Percentiles rank a stretch among this genome's conserved stretches.
Evolutionary conservation across 169 alveolate genomes (phyloP).

Genomic region (Cryptosporidium meleagridis): DNA sequence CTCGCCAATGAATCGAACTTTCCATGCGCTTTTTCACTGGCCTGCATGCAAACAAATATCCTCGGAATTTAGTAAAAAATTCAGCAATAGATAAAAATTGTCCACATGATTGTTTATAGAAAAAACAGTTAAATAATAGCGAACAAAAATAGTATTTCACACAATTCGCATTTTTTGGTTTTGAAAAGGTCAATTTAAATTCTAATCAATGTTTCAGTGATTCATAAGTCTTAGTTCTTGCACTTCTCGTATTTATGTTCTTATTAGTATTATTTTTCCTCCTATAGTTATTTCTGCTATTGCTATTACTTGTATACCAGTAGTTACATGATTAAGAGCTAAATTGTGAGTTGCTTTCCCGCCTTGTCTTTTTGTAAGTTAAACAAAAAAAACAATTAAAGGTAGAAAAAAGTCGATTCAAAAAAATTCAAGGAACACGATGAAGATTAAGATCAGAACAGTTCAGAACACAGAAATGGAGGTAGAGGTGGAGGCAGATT

Average conservation of each 20-base stretch:
- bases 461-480: slow-evolving; percentile 84
- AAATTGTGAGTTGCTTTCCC: slow-evolving; percentile 16
- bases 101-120: not conserved
- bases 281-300: not conserved
- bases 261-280: not conserved
- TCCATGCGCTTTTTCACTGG: too few species aligned
- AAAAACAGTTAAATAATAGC: not conserved
- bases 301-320: not conserved
- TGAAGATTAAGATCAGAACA: slow-evolving; percentile 84
- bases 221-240: too few species aligned
- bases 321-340: not conserved
- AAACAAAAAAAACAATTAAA: not conserved
- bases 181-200: too few species aligned
- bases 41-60: not conserved
- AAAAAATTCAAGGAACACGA: slow-evolving; percentile 26
- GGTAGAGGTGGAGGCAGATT: slow-evolving; percentile 80
- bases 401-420: not conserved
- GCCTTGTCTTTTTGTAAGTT: slow-evolving; percentile 26
- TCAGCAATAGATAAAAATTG: not conserved
- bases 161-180: not conserved
- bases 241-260: not conserved
- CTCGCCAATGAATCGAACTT: too few species aligned
- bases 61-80: not conserved
- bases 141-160: not conserved
- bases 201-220: not conserved